Base-by-base conservation (phyloP, 176 grass and related monocot species). In the Ananas comosus region DNA sequence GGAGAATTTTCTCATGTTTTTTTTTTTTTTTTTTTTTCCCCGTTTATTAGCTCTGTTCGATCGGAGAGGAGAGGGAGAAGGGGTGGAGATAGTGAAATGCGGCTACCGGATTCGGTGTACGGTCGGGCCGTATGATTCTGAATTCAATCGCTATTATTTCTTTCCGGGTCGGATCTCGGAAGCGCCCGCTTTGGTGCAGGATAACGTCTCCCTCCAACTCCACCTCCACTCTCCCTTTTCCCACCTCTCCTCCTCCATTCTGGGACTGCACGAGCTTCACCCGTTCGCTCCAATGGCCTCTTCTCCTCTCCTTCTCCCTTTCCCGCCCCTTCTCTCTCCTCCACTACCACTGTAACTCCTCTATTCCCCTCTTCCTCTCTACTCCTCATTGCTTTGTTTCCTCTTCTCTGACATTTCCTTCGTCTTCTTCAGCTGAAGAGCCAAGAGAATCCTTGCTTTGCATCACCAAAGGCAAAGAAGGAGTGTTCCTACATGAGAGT, bases 361-460 rank as follows among this genome's bases (percentile, higher is more conserved):
- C 10, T 56, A 21, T 14, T 3, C 14, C 63, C n/a, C 18, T 66
- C 42, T 66, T 24, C 56, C 21, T 48, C 29, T 42, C 53, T 13
- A 2, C 27, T 74, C 27, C 19, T 7, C 27, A 16, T 1, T 13
- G 27, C 16, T 51, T 19, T n/a, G 3, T 10, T 22, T 78, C 25
- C 49, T 49, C 22, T 23, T 57, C 21, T 71, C 66, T 70, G 19
- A 63, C 17, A 27, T 54, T 63, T n/a, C 24, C 16, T 17, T 17
- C 10, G 13, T 63, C 19, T 61, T 14, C 70, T 71, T n/a, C 68
- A 79, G 76, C 56, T 53, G 12, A 79, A 79, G 21, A 70, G 28
- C 54, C 52, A 65, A 28, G 71, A 64, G n/a, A 25, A 51, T 70
- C 53, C 70, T 72, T 72, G 54, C 54, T 58, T 58, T 58, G 16